These are phyloP conservation scores for Solanum etuberosum DNA, from an alignment of 257 asterid species.

Conservation along the genomic window DNA sequence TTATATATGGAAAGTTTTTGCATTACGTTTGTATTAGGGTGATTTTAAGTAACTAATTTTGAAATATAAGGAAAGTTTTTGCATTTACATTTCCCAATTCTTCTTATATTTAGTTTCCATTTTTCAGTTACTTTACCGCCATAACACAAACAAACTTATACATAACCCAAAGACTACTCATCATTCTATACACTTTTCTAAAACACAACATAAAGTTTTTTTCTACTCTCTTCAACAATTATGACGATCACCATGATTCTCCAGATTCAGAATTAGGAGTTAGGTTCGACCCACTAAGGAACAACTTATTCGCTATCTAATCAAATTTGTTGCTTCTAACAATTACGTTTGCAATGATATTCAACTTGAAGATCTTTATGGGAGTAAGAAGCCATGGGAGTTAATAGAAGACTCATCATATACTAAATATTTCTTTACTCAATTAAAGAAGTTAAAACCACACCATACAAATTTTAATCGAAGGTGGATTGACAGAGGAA, in stretches of 20 bases:
- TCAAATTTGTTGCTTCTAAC: neutral
- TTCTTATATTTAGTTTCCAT: neutral
- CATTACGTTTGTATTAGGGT: neutral
- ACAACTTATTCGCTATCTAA: neutral
- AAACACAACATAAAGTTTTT: neutral
- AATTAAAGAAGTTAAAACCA: too few species aligned
- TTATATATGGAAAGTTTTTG: neutral
- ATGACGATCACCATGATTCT: neutral
- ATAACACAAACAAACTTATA: neutral
- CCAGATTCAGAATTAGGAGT: neutral
- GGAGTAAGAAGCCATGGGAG: neutral
- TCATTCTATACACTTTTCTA: too few species aligned
- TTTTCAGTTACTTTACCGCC: neutral
- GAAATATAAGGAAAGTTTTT: neutral
- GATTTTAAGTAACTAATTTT: neutral
- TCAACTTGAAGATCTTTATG: neutral
- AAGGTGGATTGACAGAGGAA: too few species aligned
- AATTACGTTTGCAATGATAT: neutral
- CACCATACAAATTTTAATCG: too few species aligned
- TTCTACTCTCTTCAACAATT: neutral
- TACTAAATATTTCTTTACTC: neutral
- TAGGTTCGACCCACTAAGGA: neutral
- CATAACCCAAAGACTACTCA: too few species aligned
- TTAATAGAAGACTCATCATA: neutral
- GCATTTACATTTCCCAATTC: neutral